Evolutionary conservation across 176 grass and related monocot species (phyloP).

Genomic region (Microstegium vimineum): DNA sequence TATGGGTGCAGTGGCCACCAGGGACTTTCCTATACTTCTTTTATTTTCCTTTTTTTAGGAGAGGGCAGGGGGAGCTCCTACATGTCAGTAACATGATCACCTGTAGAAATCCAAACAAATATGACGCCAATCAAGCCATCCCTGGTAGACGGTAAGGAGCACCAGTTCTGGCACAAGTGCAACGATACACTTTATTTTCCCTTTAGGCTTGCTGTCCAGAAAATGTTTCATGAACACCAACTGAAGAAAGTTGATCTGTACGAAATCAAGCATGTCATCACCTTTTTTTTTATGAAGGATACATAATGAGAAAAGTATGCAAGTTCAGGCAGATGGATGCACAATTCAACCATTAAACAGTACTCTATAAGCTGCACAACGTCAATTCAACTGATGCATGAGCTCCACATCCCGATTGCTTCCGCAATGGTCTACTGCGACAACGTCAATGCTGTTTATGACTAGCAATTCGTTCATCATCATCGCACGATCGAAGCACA

Average conservation of each 20-base stretch:
- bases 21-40: neutral
- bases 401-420: too few species aligned
- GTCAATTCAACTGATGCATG: too few species aligned
- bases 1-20: neutral
- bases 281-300: constrained; percentile 1
- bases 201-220: neutral
- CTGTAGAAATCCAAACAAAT: constrained; percentile 20
- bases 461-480: too few species aligned
- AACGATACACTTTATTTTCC: constrained; percentile 11
- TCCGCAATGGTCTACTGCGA: too few species aligned
- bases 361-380: neutral
- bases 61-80: too few species aligned
- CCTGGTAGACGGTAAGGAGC: constrained; percentile 11
- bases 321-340: neutral
- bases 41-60: neutral
- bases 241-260: constrained; percentile 34
- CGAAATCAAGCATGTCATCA: constrained; percentile 3
- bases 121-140: neutral
- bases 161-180: neutral
- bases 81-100: neutral
- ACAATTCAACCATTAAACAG: neutral
- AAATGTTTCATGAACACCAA: constrained; percentile 11
- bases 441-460: too few species aligned
- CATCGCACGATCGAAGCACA: too few species aligned
- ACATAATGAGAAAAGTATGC: constrained; percentile 16